Evolutionary conservation across 176 grass and related monocot species (phyloP), one percentile per base, ranked within the genome.

Genomic region (Oryza rufipogon): DNA sequence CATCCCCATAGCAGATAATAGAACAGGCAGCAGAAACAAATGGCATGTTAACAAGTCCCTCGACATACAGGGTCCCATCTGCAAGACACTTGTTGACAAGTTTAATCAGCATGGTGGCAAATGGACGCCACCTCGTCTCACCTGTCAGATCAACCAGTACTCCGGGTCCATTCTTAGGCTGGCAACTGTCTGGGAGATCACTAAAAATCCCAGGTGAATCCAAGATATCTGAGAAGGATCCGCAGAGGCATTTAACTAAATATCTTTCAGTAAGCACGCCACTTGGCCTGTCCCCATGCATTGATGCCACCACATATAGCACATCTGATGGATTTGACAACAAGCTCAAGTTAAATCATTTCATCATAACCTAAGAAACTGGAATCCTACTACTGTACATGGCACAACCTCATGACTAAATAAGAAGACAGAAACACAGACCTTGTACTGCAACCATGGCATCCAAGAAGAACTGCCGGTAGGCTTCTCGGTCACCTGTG

Each of bases 391-490:
- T 20, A 20, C 3, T 66, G 81, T 9, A 65, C 23, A 74, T 63
- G 36, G 49, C 42, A 61, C 56, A 61, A 61, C 56, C 17, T 17
- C 10, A 11, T 47, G 19, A 36, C 5, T 17, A 68, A 33, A 16
- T 25, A 66, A 82, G 41, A 42, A 14, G 78, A 20, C 64, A 44
- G 6, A 45, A 80, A 81, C 48, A 44, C 68, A 63, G 14, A 88
- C 96, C 92, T 93, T 93, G 46, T 46, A 93, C 84, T 67, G 93
- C 91, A 44, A 85, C 76, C 91, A 95, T 98, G 19, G 70, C 81
- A 80, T 98, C 93, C 78, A 98, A 66, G 78, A 98, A 98, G 83
- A 98, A 98, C 65, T 89, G 89, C 66, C 93, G 79, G 83, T 98
- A 98, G 58, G 85, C 89, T 80, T 98, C 93, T 77, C 91, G 80